phyloP scores from a whole-genome alignment of 768 basidiomycete species.

The Collybia sp. region DNA sequence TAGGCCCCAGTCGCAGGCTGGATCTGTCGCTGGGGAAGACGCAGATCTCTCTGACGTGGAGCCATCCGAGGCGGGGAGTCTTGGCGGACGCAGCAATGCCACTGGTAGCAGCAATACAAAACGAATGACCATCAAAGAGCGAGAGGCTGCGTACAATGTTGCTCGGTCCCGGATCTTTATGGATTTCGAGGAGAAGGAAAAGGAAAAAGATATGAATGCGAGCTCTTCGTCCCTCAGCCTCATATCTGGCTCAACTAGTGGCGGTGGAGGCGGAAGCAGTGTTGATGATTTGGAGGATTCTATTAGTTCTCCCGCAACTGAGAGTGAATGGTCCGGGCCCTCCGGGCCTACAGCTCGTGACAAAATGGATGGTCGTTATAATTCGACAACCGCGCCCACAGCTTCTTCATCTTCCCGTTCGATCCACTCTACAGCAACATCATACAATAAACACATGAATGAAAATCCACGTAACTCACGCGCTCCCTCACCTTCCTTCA shows the following conservation, averaged over 20 bases:
- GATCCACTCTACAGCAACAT: conserved; percentile 45
- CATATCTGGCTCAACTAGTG: conserved; percentile 53
- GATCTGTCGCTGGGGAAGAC: conserved; percentile 72
- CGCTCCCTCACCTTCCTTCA: conserved; percentile 74
- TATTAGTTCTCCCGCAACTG: conserved; percentile 67
- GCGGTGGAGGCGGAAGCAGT: conserved; percentile 52
- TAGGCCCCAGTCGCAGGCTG: conserved; percentile 64
- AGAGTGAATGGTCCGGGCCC: conserved; percentile 73
- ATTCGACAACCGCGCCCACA: conserved; percentile 36
- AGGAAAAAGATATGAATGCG: conserved; percentile 69
- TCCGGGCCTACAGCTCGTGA: conserved; percentile 48
- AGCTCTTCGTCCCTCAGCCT: conserved; percentile 69
- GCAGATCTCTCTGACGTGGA: conserved; percentile 74
- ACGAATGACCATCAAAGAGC: conserved; percentile 76
- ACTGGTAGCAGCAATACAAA: conserved; percentile 62
- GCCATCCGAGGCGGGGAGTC: conserved; percentile 76
- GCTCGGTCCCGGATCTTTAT: conserved; percentile 85
- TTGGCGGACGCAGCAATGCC: conserved; percentile 63
- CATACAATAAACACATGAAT: conserved; percentile 47
- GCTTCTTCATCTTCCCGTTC: conserved; percentile 58
- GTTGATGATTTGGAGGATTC: conserved; percentile 65
- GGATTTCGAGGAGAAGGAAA: conserved; percentile 72
- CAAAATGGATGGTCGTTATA: conserved; percentile 47
- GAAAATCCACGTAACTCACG: conserved; percentile 68
- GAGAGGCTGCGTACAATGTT: conserved; percentile 86